A percentile compares a stretch with the other conserved stretches of the same genome.
Conservation (phyloP, 768 basidiomycete species). For the Hysterangium stoloniferum region DNA sequence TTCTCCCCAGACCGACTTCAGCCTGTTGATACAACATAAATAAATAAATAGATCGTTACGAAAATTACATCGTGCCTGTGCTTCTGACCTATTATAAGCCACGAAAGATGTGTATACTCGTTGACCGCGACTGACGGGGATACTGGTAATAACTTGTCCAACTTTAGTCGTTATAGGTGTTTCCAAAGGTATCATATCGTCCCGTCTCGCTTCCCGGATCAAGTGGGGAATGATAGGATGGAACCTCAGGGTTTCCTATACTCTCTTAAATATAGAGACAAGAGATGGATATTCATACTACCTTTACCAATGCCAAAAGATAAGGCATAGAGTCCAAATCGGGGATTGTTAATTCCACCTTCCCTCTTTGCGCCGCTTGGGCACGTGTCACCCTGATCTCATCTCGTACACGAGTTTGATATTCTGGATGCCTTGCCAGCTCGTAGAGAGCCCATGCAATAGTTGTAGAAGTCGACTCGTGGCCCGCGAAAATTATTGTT, state of each 20-base stretch:
- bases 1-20: slow-evolving; percentile 24
- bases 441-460: slow-evolving; percentile 24
- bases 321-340: slow-evolving; percentile 28
- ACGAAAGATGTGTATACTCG: slow-evolving; percentile 13
- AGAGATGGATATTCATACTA: not conserved
- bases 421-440: slow-evolving; percentile 20
- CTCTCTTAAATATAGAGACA: not conserved
- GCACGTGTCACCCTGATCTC: slow-evolving; percentile 21
- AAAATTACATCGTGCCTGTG: no score
- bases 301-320: slow-evolving; percentile 26
- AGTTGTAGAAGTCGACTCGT: slow-evolving; percentile 30
- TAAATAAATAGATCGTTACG: not conserved
- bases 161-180: slow-evolving; percentile 21
- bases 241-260: slow-evolving; percentile 22
- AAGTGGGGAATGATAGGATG: slow-evolving; percentile 25
- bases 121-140: slow-evolving; percentile 18
- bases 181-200: slow-evolving; percentile 28
- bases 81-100: not conserved
- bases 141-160: slow-evolving; percentile 16
- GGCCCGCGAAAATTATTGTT: slow-evolving; percentile 23
- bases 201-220: slow-evolving; percentile 19
- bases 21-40: no score
- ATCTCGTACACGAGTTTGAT: slow-evolving; percentile 19
- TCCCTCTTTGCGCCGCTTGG: slow-evolving; percentile 17
- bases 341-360: slow-evolving; percentile 19